A percentile compares a stretch with the other conserved stretches of the same genome.
Evolutionary conservation across 1,284 basidiomycete genomes (phyloP).

Genomic region (Ceratobasidium sp.): DNA sequence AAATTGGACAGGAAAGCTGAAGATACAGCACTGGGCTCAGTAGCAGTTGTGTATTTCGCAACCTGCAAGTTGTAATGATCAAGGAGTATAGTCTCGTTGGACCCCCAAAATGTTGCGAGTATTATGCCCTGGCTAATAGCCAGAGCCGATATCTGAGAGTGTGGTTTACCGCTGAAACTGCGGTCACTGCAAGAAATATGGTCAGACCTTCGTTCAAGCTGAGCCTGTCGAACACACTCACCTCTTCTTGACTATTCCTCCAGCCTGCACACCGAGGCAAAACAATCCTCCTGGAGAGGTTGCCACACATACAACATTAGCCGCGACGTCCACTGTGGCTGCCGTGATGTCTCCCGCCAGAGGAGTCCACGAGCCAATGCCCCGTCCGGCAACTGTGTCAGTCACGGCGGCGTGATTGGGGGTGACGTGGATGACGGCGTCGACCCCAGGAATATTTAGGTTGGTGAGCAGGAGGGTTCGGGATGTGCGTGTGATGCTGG

Average conservation of each 20-base stretch:
- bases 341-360: slow-evolving; percentile 25
- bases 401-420: slow-evolving; percentile 9
- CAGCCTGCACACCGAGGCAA: slow-evolving; percentile 20
- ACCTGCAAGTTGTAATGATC: slow-evolving; percentile 64
- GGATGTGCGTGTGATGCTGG: slow-evolving; percentile 21
- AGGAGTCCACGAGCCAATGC: slow-evolving; percentile 35
- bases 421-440: slow-evolving; percentile 34
- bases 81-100: slow-evolving; percentile 75
- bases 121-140: slow-evolving; percentile 60
- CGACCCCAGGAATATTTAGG: slow-evolving; percentile 12
- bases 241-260: slow-evolving; percentile 7
- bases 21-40: slow-evolving; percentile 65
- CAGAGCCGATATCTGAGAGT: slow-evolving; percentile 56
- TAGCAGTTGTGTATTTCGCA: slow-evolving; percentile 49
- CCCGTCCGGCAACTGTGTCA: slow-evolving; percentile 13
- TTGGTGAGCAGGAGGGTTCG: slow-evolving; percentile 18
- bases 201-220: no score
- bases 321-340: neutral
- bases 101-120: slow-evolving; percentile 84
- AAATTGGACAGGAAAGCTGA: slow-evolving; percentile 79
- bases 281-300: slow-evolving; percentile 20
- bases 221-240: no score
- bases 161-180: slow-evolving; percentile 38
- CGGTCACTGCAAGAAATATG: neutral
- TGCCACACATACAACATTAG: slow-evolving; percentile 14